Base-by-base conservation (phyloP, 169 alveolate species). In the Cryptosporidium ryanae region DNA sequence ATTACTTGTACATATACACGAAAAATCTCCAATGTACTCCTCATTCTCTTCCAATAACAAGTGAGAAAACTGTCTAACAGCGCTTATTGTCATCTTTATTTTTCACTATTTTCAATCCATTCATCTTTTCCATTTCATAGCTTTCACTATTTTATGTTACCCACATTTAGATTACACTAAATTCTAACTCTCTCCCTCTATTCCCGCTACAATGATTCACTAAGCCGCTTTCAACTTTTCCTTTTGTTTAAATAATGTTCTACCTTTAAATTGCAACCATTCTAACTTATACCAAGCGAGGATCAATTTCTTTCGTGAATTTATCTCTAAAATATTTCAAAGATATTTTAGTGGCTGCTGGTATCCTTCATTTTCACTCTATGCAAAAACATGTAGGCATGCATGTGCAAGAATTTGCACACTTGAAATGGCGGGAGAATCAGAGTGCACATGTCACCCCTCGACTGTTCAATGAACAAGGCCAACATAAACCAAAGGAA, bases 1-100 rank as follows among this genome's bases (percentile, higher is more conserved):
- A 15, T 17, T 44, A 48, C 63, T 25, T 23, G 27, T 76, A 54
- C 76, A 76, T 0, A 38, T 23, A 44, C 87, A 76, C n/a, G 87
- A 59, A 13, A 61, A 50, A 38, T 76, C 87, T 1, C 76, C 23
- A 21, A 76, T 34, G 38, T 76, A 76, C 48, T 76, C 87, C 71
- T 76, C 87, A 76, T 76, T 76, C 44, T 76, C 87, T 5, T 76
- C 87, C 49, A 76, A 46, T 32, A 25, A 23, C 59, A 76, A 76
- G 27, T 76, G 32, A 2, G 87, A 76, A 61, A 76, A 76, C 49
- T 76, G 87, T 34, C 87, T 31, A 21, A 61, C 71, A 57, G 64
- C 87, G 10, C 63, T 76, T 23, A 76, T 50, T 23, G 71, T 70
- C 87, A 76, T 76, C 27, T 21, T n/a, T 8, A 7, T 17, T 52